Evolutionary conservation across 108 stramenopile genomes (phyloP).

Genomic region (Cyclotella cryptica): DNA sequence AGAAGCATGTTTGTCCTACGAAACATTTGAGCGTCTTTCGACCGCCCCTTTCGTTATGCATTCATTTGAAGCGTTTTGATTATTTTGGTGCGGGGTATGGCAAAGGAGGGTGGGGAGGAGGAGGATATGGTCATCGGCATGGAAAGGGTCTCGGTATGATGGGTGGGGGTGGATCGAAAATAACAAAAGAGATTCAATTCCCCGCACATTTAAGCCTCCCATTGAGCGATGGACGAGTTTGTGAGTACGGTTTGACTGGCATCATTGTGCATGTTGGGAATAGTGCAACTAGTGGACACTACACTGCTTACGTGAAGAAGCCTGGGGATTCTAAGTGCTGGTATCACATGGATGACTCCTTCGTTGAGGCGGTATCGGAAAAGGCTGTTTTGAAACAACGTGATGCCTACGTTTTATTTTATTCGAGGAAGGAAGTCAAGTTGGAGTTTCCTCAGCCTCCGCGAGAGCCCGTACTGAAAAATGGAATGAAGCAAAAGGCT

Average conservation of each 20-base stretch:
- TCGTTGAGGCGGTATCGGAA: slow-evolving; percentile 76
- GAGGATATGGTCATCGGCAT: slow-evolving; percentile 43
- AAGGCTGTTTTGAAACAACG: slow-evolving; percentile 71
- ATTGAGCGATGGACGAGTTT: slow-evolving; percentile 76
- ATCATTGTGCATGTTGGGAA: slow-evolving; percentile 85
- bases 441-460: slow-evolving; percentile 78
- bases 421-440: slow-evolving; percentile 79
- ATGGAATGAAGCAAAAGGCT: slow-evolving; percentile 55
- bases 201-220: slow-evolving; percentile 73
- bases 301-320: slow-evolving; percentile 80
- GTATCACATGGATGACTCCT: slow-evolving; percentile 87
- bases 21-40: slow-evolving; percentile 84
- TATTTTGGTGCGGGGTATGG: slow-evolving; percentile 60
- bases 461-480: slow-evolving; percentile 45
- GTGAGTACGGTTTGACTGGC: slow-evolving; percentile 72
- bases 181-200: slow-evolving; percentile 80
- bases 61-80: slow-evolving; percentile 96
- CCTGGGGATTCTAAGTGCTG: slow-evolving; percentile 52
- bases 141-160: slow-evolving; percentile 45
- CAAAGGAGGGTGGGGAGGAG: slow-evolving; percentile 35
- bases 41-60: slow-evolving; percentile 89
- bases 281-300: slow-evolving; percentile 82
- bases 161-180: slow-evolving; percentile 68
- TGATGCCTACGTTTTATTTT: slow-evolving; percentile 86
- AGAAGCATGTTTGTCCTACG: slow-evolving; percentile 76